Conservation (phyloP, 2,329 filamentous ascomycete genomes). For the Sporothrix euskadiensis region DNA sequence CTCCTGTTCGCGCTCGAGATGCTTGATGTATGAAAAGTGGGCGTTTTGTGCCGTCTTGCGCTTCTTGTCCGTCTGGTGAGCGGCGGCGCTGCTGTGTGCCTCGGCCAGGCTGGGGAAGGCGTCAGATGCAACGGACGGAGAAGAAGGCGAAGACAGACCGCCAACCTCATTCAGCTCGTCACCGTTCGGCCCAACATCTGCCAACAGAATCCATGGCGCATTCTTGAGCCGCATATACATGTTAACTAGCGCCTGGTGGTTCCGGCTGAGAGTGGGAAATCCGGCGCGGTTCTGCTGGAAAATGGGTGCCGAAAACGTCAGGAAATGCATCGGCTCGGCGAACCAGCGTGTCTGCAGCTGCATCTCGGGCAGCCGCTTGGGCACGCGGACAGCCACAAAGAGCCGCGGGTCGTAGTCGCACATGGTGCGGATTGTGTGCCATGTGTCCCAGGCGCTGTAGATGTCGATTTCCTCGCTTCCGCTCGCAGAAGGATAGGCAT, state of each 20-base stretch:
- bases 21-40: slow-evolving; percentile 76
- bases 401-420: slow-evolving; percentile 84
- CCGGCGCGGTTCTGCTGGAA: slow-evolving; percentile 64
- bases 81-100: slow-evolving; percentile 48
- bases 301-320: slow-evolving; percentile 54
- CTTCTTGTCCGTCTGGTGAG: slow-evolving; percentile 44
- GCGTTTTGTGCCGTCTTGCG: slow-evolving; percentile 43
- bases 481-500: slow-evolving; percentile 37
- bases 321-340: slow-evolving; percentile 64
- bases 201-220: slow-evolving; percentile 63
- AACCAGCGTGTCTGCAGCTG: slow-evolving; percentile 68
- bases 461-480: slow-evolving; percentile 59
- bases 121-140: slow-evolving; percentile 27
- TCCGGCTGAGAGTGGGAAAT: slow-evolving; percentile 60
- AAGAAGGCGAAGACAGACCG: slow-evolving; percentile 32
- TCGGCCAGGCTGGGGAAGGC: slow-evolving; percentile 73
- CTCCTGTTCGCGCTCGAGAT: slow-evolving; percentile 80
- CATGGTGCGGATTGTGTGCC: slow-evolving; percentile 81
- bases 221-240: slow-evolving; percentile 65
- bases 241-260: slow-evolving; percentile 63
- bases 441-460: slow-evolving; percentile 87
- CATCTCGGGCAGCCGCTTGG: slow-evolving; percentile 58
- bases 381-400: slow-evolving; percentile 65
- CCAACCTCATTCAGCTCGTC: slow-evolving; percentile 36
- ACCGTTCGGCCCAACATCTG: slow-evolving; percentile 56